These are phyloP conservation scores for Ogataea chonburiensis DNA, from an alignment of 805 yeast species.

Conservation along the genomic window DNA sequence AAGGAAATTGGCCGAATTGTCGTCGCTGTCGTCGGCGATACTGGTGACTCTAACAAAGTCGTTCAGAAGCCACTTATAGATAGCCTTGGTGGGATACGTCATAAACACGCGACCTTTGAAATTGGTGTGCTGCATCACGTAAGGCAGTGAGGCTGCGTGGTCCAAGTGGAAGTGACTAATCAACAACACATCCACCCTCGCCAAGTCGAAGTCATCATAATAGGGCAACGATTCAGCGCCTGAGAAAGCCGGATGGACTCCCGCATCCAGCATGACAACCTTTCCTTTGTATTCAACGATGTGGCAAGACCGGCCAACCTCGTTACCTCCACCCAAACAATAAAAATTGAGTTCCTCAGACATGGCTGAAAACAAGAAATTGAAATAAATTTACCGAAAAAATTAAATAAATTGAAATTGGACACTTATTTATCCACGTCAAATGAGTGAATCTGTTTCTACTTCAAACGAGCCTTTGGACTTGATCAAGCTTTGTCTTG, in stretches of 20 bases:
- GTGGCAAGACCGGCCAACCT: constrained; percentile 96
- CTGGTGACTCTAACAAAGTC: constrained; percentile 92
- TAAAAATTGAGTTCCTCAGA: constrained; percentile 58
- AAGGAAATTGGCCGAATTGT: constrained; percentile 43
- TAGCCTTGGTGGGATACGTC: constrained; percentile 99
- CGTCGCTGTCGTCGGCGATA: constrained; percentile 48
- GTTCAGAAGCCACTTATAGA: constrained; percentile 89
- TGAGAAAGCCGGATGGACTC: constrained; percentile 92
- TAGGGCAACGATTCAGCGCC: constrained; percentile 92
- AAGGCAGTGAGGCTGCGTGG: constrained; percentile 97
- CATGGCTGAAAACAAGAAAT: constrained; percentile 7
- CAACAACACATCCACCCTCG: constrained; percentile 79
- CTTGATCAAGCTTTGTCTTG: constrained; percentile 78
- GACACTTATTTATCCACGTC: background rate
- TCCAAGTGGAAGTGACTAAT: constrained; percentile 96
- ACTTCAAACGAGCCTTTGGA: constrained; percentile 78
- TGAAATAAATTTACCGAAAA: constrained; percentile 1
- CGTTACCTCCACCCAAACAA: constrained; percentile 97
- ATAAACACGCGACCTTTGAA: constrained; percentile 95
- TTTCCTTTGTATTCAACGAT: constrained; percentile 89
- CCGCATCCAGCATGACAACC: constrained; percentile 96
- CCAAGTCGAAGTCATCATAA: constrained; percentile 90
- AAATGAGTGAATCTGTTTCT: constrained; percentile 28
- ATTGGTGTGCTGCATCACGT: constrained; percentile 94
- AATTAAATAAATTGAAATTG: constrained; percentile 1